Evolutionary conservation across 441 rosid genomes (phyloP).

Genomic region (Populus hybrid): DNA sequence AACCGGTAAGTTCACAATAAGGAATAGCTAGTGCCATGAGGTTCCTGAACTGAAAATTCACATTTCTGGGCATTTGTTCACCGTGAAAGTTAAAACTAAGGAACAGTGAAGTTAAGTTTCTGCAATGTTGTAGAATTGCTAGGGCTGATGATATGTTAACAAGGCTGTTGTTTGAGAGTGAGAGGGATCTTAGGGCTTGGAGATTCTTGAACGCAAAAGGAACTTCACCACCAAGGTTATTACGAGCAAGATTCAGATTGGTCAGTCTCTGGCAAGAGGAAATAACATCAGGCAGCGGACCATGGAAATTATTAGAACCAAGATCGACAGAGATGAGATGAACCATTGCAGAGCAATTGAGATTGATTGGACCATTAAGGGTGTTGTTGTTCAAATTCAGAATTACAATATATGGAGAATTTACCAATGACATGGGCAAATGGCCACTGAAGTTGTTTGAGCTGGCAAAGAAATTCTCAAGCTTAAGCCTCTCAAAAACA

Average conservation of each 20-base stretch:
- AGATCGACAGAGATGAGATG: background rate
- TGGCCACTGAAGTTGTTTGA: slow-evolving; percentile 4
- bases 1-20: background rate
- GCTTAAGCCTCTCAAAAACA: slow-evolving; percentile 11
- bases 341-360: slow-evolving; percentile 19
- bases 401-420: slow-evolving; percentile 1
- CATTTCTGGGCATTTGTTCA: slow-evolving; percentile 10
- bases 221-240: slow-evolving; percentile 5
- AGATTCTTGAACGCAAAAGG: slow-evolving; percentile 16
- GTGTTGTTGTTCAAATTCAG: slow-evolving; percentile 5
- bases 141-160: slow-evolving; percentile 15
- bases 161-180: background rate
- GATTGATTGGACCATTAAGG: background rate
- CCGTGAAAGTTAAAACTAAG: background rate
- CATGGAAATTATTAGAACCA: slow-evolving; percentile 10
- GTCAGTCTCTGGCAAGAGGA: slow-evolving; percentile 5
- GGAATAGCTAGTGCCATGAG: slow-evolving; percentile 2
- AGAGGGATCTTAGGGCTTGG: slow-evolving; percentile 1
- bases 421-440: slow-evolving; percentile 8
- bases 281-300: background rate
- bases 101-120: slow-evolving; percentile 4
- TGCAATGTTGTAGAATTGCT: slow-evolving; percentile 9
- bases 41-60: background rate
- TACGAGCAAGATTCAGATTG: background rate
- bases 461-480: slow-evolving; percentile 1